Evolutionary conservation across 2,329 filamentous ascomycete genomes (phyloP).

Genomic region (Scedosporium aurantiacum): DNA sequence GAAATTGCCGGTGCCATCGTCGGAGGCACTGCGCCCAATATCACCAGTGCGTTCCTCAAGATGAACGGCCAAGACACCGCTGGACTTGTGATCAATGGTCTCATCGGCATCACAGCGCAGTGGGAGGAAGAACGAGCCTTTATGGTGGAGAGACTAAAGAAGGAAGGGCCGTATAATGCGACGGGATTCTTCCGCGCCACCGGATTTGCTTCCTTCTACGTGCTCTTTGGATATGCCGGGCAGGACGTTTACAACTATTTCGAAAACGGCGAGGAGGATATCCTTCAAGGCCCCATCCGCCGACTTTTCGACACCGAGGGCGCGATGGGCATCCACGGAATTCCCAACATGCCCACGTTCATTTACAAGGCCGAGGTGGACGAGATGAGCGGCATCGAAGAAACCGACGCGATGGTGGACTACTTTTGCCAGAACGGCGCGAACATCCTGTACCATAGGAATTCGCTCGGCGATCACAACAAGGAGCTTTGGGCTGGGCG

Average conservation of each 20-base stretch:
- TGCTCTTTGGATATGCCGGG: constrained; percentile 9
- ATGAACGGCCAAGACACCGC: constrained; percentile 18
- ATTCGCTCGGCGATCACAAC: constrained; percentile 27
- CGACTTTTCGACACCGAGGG: constrained; percentile 17
- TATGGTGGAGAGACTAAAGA: neutral
- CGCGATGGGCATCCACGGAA: constrained; percentile 23
- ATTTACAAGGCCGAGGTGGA: constrained; percentile 36
- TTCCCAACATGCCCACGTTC: constrained; percentile 33
- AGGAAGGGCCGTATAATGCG: neutral
- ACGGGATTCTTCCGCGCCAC: neutral
- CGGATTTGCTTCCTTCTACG: neutral
- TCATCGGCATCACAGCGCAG: neutral
- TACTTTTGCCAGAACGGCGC: constrained; percentile 28
- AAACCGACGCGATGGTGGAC: constrained; percentile 30
- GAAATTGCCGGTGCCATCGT: constrained; percentile 35
- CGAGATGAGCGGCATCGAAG: constrained; percentile 27
- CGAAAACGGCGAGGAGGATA: constrained; percentile 12
- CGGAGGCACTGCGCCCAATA: constrained; percentile 33
- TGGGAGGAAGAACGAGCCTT: neutral
- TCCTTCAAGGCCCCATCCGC: constrained; percentile 12
- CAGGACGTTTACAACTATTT: constrained; percentile 17
- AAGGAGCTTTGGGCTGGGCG: neutral
- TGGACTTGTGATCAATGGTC: constrained; percentile 10
- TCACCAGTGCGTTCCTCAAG: constrained; percentile 22
- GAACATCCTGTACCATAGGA: constrained; percentile 30